Evolutionary conservation across 176 grass and related monocot genomes (phyloP).

Genomic region (Oryza nivara): DNA sequence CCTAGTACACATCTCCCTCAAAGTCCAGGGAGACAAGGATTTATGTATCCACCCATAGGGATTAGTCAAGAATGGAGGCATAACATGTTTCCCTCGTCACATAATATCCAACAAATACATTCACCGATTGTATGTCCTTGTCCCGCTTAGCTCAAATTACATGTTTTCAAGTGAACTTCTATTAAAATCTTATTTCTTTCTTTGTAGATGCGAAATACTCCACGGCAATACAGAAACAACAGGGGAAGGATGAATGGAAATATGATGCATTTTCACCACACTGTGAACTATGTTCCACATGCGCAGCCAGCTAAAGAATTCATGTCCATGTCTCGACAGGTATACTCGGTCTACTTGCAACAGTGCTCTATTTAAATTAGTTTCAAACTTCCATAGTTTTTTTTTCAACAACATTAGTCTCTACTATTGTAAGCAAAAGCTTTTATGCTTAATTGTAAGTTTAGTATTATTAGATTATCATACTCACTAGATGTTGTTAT

Average conservation of each 20-base stretch:
- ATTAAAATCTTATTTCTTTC: slow-evolving; percentile 4
- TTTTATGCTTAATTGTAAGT: background rate
- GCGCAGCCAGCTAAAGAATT: slow-evolving; percentile 62
- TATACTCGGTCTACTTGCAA: slow-evolving; percentile 2
- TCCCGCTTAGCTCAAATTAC: background rate
- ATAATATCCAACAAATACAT: slow-evolving; percentile 57
- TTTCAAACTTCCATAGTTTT: background rate
- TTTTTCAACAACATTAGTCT: background rate
- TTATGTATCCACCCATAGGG: slow-evolving; percentile 59
- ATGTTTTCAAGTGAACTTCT: background rate
- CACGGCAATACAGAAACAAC: slow-evolving; percentile 61
- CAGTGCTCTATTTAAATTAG: background rate
- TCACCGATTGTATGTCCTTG: slow-evolving; percentile 46
- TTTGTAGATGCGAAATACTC: slow-evolving; percentile 53
- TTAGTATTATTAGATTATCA: background rate
- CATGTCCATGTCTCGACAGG: slow-evolving; percentile 52
- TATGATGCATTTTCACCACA: slow-evolving; percentile 50
- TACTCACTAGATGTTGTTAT: background rate
- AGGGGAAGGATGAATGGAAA: slow-evolving; percentile 52
- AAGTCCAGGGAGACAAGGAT: slow-evolving; percentile 60
- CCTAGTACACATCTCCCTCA: slow-evolving; percentile 52
- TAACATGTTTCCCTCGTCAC: slow-evolving; percentile 54
- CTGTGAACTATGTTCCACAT: slow-evolving; percentile 48
- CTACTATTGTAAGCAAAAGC: background rate
- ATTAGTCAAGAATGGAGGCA: slow-evolving; percentile 58